Evolutionary conservation across 2,329 filamentous ascomycete species (phyloP).

Genomic region (Colletotrichum chlorophyti): DNA sequence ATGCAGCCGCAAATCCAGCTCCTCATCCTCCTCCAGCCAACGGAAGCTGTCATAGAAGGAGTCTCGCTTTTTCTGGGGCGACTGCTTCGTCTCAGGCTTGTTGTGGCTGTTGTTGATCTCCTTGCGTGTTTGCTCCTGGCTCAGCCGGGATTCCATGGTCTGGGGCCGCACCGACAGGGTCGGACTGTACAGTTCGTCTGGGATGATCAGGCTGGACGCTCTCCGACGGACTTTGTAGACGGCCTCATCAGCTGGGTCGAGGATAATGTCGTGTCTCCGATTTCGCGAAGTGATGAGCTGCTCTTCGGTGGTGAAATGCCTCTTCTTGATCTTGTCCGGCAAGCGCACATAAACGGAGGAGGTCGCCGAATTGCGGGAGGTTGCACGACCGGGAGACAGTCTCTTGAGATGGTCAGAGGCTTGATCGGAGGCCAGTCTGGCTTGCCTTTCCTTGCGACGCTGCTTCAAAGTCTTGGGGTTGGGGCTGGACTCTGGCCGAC

Average conservation of each 20-base stretch:
- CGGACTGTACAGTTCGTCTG: conserved; percentile 39
- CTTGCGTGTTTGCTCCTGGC: conserved; percentile 28
- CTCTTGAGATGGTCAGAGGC: conserved; percentile 37
- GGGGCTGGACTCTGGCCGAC: background rate
- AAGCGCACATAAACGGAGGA: conserved; percentile 73
- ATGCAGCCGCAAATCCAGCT: conserved; percentile 70
- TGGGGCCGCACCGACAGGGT: conserved; percentile 36
- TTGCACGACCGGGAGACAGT: conserved; percentile 39
- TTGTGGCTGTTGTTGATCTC: too few species aligned
- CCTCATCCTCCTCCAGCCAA: conserved; percentile 77
- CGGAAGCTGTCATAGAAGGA: conserved; percentile 72
- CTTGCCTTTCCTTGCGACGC: conserved; percentile 17
- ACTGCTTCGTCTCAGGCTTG: conserved; percentile 4
- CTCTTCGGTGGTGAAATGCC: conserved; percentile 76
- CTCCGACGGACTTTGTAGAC: conserved; percentile 55
- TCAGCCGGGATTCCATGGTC: conserved; percentile 35
- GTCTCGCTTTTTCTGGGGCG: conserved; percentile 46
- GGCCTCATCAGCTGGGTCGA: conserved; percentile 60
- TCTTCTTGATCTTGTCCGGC: conserved; percentile 75
- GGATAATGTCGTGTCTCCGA: conserved; percentile 50
- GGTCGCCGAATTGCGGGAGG: conserved; percentile 56
- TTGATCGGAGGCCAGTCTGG: conserved; percentile 36
- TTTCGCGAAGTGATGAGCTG: conserved; percentile 65
- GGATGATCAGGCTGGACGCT: conserved; percentile 41
- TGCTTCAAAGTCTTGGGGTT: conserved; percentile 29